These are phyloP conservation scores for Petunia axillaris DNA, from an alignment of 257 asterid species.

Conservation along the genomic window DNA sequence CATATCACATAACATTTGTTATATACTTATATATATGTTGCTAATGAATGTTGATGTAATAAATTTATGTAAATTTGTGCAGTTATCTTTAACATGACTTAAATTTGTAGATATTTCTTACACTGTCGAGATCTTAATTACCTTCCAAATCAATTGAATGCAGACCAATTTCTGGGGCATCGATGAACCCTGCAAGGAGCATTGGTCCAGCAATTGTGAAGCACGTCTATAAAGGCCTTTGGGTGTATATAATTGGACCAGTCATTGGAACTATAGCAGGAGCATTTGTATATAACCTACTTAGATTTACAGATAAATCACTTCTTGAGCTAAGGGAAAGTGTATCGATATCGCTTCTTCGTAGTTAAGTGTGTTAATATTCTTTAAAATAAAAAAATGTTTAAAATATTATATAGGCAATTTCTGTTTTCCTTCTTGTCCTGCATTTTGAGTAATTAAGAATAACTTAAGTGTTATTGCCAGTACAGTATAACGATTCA, in stretches of 20 bases:
- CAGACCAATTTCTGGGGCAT: constrained; percentile 88
- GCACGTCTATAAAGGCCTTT: constrained; percentile 48
- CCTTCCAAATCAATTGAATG: background rate
- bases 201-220: constrained; percentile 79
- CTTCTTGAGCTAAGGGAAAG: background rate
- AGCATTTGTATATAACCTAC: constrained; percentile 55
- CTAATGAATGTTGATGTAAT: too few species aligned
- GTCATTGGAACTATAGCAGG: constrained; percentile 54
- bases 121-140: background rate
- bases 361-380: background rate
- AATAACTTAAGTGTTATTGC: too few species aligned
- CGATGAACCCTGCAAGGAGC: constrained; percentile 94
- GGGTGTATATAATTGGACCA: constrained; percentile 75
- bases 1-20: too few species aligned
- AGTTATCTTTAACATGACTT: too few species aligned
- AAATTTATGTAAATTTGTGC: too few species aligned
- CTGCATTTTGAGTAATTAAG: too few species aligned
- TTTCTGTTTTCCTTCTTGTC: too few species aligned
- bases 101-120: too few species aligned
- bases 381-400: too few species aligned
- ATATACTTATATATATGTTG: too few species aligned
- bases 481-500: too few species aligned
- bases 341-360: background rate
- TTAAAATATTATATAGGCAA: too few species aligned
- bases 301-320: constrained; percentile 55